Conservation (phyloP, 2,329 filamentous ascomycete genomes). For the Aspergillus pseudoterreus region DNA sequence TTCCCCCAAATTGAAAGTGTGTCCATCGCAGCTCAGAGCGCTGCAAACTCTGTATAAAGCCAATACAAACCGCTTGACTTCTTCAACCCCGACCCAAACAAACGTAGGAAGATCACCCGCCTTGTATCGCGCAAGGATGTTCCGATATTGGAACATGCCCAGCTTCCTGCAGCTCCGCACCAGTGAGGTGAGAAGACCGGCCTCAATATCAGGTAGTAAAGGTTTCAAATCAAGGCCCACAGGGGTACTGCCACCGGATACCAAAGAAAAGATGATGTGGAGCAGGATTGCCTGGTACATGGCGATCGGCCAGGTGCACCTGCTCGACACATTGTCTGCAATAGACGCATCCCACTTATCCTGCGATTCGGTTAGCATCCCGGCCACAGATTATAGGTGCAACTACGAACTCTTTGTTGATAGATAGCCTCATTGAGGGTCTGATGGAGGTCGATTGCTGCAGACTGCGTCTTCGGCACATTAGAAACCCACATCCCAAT, state of each 20-base stretch:
- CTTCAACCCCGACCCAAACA: conserved; percentile 24
- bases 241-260: neutral
- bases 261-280: conserved; percentile 25
- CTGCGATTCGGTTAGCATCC: conserved; percentile 9
- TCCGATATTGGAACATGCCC: conserved; percentile 28
- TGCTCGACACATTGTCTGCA: conserved; percentile 5
- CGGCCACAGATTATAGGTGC: no score
- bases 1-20: no score
- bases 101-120: conserved; percentile 11
- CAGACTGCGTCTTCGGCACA: conserved; percentile 12
- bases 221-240: conserved; percentile 14
- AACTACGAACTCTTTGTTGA: conserved; percentile 20
- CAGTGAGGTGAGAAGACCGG: conserved; percentile 18
- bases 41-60: conserved; percentile 23
- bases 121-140: conserved; percentile 18
- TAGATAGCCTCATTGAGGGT: conserved; percentile 20
- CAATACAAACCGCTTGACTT: conserved; percentile 27
- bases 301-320: conserved; percentile 26
- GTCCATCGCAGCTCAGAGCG: no score
- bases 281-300: conserved; percentile 31
- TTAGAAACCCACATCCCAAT: conserved; percentile 25
- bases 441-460: conserved; percentile 22
- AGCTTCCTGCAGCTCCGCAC: conserved; percentile 23
- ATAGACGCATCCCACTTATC: conserved; percentile 21
- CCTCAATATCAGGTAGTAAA: conserved; percentile 4